phyloP scores from a whole-genome alignment of 208 protist genomes.

The Lotmaria passim region DNA sequence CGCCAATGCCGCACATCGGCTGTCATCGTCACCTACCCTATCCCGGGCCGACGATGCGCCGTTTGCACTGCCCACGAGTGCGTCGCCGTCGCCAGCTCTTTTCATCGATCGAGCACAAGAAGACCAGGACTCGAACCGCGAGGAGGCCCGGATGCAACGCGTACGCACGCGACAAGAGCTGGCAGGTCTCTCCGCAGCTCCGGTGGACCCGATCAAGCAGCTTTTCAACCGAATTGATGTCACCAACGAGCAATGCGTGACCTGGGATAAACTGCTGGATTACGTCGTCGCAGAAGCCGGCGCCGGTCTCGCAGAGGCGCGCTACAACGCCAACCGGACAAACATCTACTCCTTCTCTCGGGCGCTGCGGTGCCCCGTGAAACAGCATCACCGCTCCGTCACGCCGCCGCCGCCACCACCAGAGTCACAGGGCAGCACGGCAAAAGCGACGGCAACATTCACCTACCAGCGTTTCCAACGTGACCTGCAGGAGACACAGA shows the following conservation, averaged over 20 bases:
- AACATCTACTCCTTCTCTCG: slow-evolving; percentile 59
- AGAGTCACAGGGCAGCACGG: too few species aligned
- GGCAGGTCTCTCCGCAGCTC: slow-evolving; percentile 7
- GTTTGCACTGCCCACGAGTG: too few species aligned
- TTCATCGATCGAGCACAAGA: neutral
- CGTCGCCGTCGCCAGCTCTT: neutral
- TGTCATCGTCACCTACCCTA: neutral
- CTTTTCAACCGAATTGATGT: slow-evolving; percentile 63
- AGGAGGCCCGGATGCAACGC: slow-evolving; percentile 21
- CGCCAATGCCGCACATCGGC: neutral
- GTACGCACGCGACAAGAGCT: slow-evolving; percentile 30
- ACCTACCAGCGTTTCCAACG: slow-evolving; percentile 19
- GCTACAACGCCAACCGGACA: slow-evolving; percentile 30
- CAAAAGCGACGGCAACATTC: neutral
- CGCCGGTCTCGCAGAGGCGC: slow-evolving; percentile 4
- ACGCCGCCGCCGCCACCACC: neutral
- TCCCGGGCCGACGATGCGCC: too few species aligned
- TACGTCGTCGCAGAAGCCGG: slow-evolving; percentile 55
- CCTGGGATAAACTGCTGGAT: slow-evolving; percentile 65
- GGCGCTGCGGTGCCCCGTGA: slow-evolving; percentile 12
- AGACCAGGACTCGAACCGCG: slow-evolving; percentile 21
- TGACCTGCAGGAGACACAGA: neutral
- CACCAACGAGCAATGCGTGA: slow-evolving; percentile 50
- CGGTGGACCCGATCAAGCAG: slow-evolving; percentile 40
- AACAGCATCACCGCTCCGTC: neutral